A percentile compares a stretch with the other conserved stretches of the same genome.
phyloP scores from a whole-genome alignment of 768 basidiomycete species.

The Leucosporidium yakuticum region DNA sequence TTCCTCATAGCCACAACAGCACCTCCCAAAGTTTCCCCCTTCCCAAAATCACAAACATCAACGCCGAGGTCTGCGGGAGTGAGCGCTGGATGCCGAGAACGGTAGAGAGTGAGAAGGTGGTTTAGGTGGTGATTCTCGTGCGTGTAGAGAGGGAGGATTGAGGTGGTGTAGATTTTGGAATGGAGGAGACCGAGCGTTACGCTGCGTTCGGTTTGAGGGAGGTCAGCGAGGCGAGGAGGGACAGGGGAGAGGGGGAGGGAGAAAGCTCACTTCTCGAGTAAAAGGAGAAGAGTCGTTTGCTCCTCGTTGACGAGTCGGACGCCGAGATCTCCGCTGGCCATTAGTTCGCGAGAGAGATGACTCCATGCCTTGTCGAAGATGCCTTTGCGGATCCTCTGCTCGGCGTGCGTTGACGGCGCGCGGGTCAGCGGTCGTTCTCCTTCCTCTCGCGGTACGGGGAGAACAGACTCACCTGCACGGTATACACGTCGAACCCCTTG shows the following conservation, averaged over 20 bases:
- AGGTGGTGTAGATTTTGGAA: conserved; percentile 16
- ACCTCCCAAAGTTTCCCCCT: not conserved
- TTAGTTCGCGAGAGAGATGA: not conserved
- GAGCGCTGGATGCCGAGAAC: not conserved
- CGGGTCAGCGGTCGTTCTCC: not conserved
- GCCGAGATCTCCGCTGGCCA: not conserved
- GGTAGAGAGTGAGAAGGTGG: conserved; percentile 19
- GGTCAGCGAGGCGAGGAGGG: not conserved
- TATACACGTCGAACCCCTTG: conserved; percentile 17
- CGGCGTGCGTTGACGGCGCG: not conserved
- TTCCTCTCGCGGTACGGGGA: no score
- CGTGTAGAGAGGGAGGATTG: conserved; percentile 9
- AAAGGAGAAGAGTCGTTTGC: conserved; percentile 7
- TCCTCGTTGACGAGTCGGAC: conserved; percentile 3
- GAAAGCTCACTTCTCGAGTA: conserved; percentile 27
- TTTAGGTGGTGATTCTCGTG: conserved; percentile 13
- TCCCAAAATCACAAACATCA: conserved; percentile 3
- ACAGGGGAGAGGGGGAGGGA: not conserved
- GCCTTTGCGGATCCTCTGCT: conserved; percentile 13
- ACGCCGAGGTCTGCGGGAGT: conserved; percentile 19
- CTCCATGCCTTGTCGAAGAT: conserved; percentile 14
- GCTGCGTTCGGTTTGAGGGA: not conserved
- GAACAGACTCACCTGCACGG: conserved; percentile 3
- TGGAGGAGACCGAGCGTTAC: conserved; percentile 26
- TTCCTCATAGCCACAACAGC: conserved; percentile 8